Evolutionary conservation across 768 basidiomycete species (phyloP).

Genomic region (Mrakia frigida): DNA sequence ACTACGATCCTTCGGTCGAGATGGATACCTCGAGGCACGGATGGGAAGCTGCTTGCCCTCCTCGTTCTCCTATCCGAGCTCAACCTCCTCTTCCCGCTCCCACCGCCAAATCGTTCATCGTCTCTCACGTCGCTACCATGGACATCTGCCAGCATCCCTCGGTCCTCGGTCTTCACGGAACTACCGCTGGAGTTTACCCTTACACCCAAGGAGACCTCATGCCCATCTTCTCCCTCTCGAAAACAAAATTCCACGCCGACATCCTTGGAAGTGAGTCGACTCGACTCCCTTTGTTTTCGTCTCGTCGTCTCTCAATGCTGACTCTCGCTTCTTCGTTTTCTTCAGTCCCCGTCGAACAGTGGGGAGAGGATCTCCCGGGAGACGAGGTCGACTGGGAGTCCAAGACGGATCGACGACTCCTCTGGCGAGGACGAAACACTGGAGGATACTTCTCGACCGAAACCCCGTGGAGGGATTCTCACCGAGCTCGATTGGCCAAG

Average conservation of each 20-base stretch:
- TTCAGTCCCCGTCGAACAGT: slow-evolving; percentile 40
- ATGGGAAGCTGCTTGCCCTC: slow-evolving; percentile 28
- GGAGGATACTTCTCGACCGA: slow-evolving; percentile 32
- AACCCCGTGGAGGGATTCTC: slow-evolving; percentile 38
- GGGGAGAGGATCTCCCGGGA: slow-evolving; percentile 34
- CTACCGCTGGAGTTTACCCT: slow-evolving; percentile 38
- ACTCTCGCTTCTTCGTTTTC: background rate
- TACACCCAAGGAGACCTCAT: slow-evolving; percentile 36
- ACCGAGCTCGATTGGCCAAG: slow-evolving; percentile 38
- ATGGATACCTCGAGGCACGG: slow-evolving; percentile 1
- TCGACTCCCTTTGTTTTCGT: background rate
- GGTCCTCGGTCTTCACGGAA: slow-evolving; percentile 43
- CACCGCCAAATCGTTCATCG: slow-evolving; percentile 41
- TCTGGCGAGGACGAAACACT: slow-evolving; percentile 43
- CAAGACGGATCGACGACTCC: slow-evolving; percentile 35
- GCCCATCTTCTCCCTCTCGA: slow-evolving; percentile 40
- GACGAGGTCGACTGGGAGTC: slow-evolving; percentile 37
- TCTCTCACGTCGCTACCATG: slow-evolving; percentile 40
- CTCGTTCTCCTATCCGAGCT: background rate
- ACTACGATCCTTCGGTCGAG: slow-evolving; percentile 19
- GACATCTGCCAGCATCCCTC: slow-evolving; percentile 46
- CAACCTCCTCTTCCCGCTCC: background rate
- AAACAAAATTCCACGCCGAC: slow-evolving; percentile 39
- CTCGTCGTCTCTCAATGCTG: background rate
- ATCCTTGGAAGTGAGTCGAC: slow-evolving; percentile 35